These are phyloP conservation scores for Chloris gayana DNA, from an alignment of 176 grass and related monocot species.

Conservation along the genomic window DNA sequence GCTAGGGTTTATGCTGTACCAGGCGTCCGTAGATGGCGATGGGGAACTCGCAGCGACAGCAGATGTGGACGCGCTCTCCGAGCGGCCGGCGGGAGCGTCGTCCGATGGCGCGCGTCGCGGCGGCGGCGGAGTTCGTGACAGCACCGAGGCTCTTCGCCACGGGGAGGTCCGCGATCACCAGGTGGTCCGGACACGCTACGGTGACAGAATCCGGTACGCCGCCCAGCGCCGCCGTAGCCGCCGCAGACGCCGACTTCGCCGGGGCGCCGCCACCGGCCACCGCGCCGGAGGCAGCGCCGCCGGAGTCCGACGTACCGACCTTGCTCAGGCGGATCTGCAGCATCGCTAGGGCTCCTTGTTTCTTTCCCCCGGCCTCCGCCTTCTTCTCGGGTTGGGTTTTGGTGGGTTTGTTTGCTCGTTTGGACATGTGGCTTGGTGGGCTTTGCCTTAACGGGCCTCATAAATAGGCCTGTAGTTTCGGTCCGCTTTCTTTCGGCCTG, in stretches of 20 bases:
- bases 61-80: conserved; percentile 90
- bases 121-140: conserved; percentile 63
- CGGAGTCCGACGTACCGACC: conserved; percentile 58
- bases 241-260: conserved; percentile 32
- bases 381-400: conserved; percentile 6
- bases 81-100: conserved; percentile 72
- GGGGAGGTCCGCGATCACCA: conserved; percentile 76
- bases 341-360: conserved; percentile 54
- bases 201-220: conserved; percentile 58
- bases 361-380: not conserved
- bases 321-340: conserved; percentile 87
- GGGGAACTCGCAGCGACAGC: conserved; percentile 82
- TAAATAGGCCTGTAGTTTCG: not conserved
- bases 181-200: conserved; percentile 84
- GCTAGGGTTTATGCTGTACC: conserved; percentile 48
- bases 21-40: conserved; percentile 86
- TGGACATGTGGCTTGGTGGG: not conserved
- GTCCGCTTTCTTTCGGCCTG: not conserved
- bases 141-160: conserved; percentile 84
- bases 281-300: conserved; percentile 35
- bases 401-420: conserved; percentile 22
- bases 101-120: conserved; percentile 63
- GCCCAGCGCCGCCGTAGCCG: conserved; percentile 30
- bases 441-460: conserved; percentile 12
- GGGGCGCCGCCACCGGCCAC: conserved; percentile 36